Evolutionary conservation across 257 asterid species (phyloP).

Genomic region (Gentiana straminea): DNA sequence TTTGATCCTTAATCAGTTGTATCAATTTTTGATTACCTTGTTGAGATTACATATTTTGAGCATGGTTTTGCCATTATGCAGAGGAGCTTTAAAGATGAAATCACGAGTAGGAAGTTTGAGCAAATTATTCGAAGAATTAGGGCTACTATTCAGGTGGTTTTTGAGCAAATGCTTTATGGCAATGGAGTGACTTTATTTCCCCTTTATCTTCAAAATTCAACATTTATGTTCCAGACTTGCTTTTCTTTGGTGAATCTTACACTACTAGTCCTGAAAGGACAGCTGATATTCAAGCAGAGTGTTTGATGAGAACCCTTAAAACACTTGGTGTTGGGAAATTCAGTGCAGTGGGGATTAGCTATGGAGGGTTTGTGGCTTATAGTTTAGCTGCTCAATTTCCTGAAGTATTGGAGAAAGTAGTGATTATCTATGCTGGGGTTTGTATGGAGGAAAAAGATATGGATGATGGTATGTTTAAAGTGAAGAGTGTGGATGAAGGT

Average conservation of each 20-base stretch:
- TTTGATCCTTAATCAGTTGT: no score
- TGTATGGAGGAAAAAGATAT: conserved; percentile 72
- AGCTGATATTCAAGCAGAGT: conserved; percentile 59
- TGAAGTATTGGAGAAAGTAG: conserved; percentile 54
- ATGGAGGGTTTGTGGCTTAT: conserved; percentile 87
- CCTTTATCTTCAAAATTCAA: conserved; percentile 63
- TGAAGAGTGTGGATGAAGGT: conserved; percentile 70
- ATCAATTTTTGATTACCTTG: no score
- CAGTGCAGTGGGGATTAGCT: conserved; percentile 62
- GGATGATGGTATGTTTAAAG: conserved; percentile 64
- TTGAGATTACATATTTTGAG: no score
- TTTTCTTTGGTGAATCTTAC: conserved; percentile 67
- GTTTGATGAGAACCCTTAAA: conserved; percentile 58
- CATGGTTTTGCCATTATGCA: no score
- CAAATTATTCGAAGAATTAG: no score
- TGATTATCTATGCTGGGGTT: conserved; percentile 63
- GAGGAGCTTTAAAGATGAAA: no score
- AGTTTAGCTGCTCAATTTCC: conserved; percentile 68
- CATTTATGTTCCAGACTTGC: conserved; percentile 61
- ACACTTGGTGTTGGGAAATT: conserved; percentile 38
- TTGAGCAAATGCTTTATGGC: conserved; percentile 96
- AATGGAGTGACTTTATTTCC: conserved; percentile 61
- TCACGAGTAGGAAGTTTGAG: no score
- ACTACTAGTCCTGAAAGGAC: conserved; percentile 47
- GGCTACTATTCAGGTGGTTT: no score